Conservation (phyloP, 2,329 filamentous ascomycete species). For the Penicillium thymicola region DNA sequence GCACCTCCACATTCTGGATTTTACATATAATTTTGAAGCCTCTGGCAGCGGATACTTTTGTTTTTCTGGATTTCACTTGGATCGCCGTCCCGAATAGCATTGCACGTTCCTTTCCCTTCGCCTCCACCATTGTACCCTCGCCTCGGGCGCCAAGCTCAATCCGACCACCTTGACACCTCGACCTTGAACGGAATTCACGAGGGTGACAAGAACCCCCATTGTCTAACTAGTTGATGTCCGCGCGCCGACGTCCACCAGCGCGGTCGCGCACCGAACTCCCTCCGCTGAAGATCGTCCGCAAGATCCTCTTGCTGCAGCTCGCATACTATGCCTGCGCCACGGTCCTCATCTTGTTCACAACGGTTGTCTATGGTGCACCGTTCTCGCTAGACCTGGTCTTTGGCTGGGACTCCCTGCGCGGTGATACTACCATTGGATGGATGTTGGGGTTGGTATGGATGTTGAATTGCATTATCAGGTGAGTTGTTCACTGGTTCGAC, state of each 20-base stretch:
- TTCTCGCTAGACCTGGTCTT: conserved; percentile 59
- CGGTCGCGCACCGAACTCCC: conserved; percentile 65
- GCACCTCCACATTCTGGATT: conserved; percentile 1
- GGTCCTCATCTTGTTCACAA: conserved; percentile 64
- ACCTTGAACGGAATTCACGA: not conserved
- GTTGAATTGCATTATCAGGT: conserved; percentile 63
- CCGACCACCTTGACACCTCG: not conserved
- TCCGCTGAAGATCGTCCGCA: conserved; percentile 63
- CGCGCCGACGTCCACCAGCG: conserved; percentile 59
- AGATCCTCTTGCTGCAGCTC: conserved; percentile 63
- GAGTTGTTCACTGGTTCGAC: conserved; percentile 36
- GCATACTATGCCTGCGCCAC: conserved; percentile 63
- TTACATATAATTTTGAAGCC: not conserved
- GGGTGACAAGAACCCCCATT: not conserved
- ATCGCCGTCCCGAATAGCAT: not conserved
- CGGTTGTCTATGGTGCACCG: conserved; percentile 60
- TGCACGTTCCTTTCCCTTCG: conserved; percentile 1
- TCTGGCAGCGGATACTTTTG: not conserved
- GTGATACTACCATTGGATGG: conserved; percentile 68
- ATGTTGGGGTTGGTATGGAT: conserved; percentile 67
- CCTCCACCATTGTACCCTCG: not conserved
- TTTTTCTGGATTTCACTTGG: not conserved
- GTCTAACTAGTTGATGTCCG: conserved; percentile 34
- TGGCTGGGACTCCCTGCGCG: conserved; percentile 61
- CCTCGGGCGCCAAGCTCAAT: conserved; percentile 10